Base-by-base conservation (phyloP, 139 green algal species). In the Nannochloris sp. region DNA sequence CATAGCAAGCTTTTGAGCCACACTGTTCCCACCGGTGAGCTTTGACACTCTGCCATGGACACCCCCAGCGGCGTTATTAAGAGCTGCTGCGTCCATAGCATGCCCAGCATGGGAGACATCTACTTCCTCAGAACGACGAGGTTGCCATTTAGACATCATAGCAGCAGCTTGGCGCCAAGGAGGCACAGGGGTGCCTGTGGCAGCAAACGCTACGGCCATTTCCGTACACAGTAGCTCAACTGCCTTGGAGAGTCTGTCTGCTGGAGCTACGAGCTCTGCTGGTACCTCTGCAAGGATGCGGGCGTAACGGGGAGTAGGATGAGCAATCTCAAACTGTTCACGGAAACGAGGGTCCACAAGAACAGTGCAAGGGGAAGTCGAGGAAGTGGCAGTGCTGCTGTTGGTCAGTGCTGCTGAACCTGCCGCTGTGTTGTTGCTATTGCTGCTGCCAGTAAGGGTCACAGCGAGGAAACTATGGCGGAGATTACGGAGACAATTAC, bases 271-370 rank as follows among this genome's bases (percentile, higher is more conserved):
- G 0, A 86, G 47, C 39, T 64, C 66, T 7, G 51, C 45, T 2
- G 75, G 64, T 3, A 86, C 42, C 12, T 36, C 64, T 4, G 65
- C 70, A 31, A 87, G 61, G n/a, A 86, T 14, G 4, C 27, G 15
- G 15, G 38, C 46, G 62, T 86, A 87, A 25, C 62, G 54, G 0
- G 55, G 31, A 36, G 72, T 86, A 19, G 48, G 23, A 53, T 82
- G 71, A 14, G 74, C 68, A 32, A 88, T 84, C 63, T 80, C 73
- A 69, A 86, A 88, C 72, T 88, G 78, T 47, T 88, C 81, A 25
- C 37, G 39, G 42, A 86, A 86, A 25, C 39, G 47, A 15, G 80
- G 76, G 53, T 88, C 81, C 34, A 88, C 45, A 24, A 88, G 47
- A 23, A 70, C 53, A 8, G 48, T 12, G 7, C 51, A 12, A 30